Evolutionary conservation across 306 rosid species (phyloP), one percentile per base, ranked within the genome.

Genomic region (Cucurbita maxima): DNA sequence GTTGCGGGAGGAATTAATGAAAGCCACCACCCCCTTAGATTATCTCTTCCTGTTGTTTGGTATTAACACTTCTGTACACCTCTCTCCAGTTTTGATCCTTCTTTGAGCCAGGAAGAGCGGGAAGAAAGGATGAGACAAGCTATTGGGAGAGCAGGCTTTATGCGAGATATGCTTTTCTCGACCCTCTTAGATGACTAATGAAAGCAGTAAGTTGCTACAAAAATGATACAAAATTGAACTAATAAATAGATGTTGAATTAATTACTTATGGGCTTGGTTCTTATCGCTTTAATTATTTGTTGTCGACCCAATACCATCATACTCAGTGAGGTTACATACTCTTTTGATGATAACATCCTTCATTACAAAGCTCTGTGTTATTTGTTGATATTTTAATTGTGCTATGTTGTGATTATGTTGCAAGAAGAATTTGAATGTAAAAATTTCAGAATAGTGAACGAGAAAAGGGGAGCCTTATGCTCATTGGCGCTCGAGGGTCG

Each of bases 101-200:
- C 97, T 8, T 87, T 95, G 89, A 91, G 91, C 56, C 69, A 55
- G 7, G 99, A 95, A 82, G 99, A 95, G 80, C 84, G 96, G 18
- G 96, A 91, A 80, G 85, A 76, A 77, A 84, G 92, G 90, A 86
- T 84, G 61, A 82, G 76, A 68, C 97, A 88, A 77, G 95, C 96
- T 12, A 85, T 94, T 3, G 99, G 89, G 76, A 89, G 96, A 83
- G 86, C 97, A 52, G 87, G 90, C 73, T 95, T 95, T 81, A 76
- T 91, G 87, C 99, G 88, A 84, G 97, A 95, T 82, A 71, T 95
- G 87, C 76, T 95, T 73, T 70, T 91, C 20, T 69, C 96, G 16
- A 89, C 88, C 41, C 82, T 95, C 79, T 83, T 91, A 59, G 82
- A 81, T 37, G 88, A 88, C 73, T 84, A 82, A 78, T 58, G 79